phyloP scores from a whole-genome alignment of 768 basidiomycete species.

The Favolaschia claudopus region DNA sequence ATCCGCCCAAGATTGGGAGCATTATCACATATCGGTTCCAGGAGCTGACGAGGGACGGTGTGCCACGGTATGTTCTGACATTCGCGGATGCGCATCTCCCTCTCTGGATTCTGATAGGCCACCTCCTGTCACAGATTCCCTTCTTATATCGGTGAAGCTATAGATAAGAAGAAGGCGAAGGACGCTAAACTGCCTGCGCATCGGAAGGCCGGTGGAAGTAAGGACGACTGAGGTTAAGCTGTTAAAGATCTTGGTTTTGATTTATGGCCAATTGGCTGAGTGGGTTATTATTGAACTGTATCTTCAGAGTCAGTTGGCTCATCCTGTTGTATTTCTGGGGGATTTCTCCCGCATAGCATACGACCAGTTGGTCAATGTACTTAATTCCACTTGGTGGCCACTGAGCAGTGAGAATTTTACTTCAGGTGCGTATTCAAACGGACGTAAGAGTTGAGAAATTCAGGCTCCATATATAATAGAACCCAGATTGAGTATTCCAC shows the following conservation, averaged over 20 bases:
- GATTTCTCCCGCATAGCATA: slow-evolving; percentile 16
- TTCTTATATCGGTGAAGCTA: slow-evolving; percentile 57
- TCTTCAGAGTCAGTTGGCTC: neutral
- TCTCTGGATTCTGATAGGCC: neutral
- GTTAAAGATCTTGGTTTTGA: neutral
- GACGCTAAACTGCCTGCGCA: slow-evolving; percentile 61
- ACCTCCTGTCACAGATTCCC: slow-evolving; percentile 52
- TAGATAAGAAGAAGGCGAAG: slow-evolving; percentile 61
- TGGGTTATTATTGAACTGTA: neutral
- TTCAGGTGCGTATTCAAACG: no score
- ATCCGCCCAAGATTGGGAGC: slow-evolving; percentile 61
- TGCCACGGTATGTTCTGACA: slow-evolving; percentile 52
- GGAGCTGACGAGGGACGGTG: slow-evolving; percentile 62
- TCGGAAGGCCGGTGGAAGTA: slow-evolving; percentile 32
- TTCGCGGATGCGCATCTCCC: no score
- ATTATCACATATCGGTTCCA: slow-evolving; percentile 69
- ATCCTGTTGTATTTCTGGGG: neutral
- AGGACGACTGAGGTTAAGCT: slow-evolving; percentile 4
- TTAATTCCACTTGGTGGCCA: no score
- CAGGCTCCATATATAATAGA: no score
- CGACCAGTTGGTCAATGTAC: slow-evolving; percentile 44
- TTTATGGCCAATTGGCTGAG: neutral
- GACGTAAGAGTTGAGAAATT: no score
- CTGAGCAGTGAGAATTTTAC: no score
- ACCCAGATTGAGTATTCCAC: no score